Evolutionary conservation across 192 early-diverging fungal genomes (phyloP), one percentile per base, ranked within the genome.

Genomic region (Obelidium mucronatum): DNA sequence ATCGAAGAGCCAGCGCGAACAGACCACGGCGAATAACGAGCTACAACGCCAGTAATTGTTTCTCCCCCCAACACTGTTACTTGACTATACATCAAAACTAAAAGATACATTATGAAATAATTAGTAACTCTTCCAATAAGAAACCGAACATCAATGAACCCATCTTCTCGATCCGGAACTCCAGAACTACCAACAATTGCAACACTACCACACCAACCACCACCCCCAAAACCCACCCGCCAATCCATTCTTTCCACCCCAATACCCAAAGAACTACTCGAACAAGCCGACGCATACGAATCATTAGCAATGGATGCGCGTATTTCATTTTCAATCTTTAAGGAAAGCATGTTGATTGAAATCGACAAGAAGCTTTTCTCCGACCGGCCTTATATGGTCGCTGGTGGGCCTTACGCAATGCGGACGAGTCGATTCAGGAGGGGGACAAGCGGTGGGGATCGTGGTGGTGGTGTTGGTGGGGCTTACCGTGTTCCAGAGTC

Each of bases 361-460:
- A 59, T 72, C n/a, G 70, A 72, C 37, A n/a, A 30, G n/a, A 72
- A 72, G 56, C 54, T 72, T 15, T 72, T 42, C 34, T 4, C 63
- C 11, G 37, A 65, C 34, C 31, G 28, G 34, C 63, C 63, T 36
- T 65, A 65, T 35, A 48, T 15, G 19, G 19, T 15, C 8, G 44
- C 19, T 6, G 8, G 19, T 19, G 11, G 19, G 19, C 11, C 44
- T 15, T 15, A 6, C 19, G 44, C 44, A 48, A 19, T 6, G 0
- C 44, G 44, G 19, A 48, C 19, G 19, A 6, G 19, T 6, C 8
- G 44, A 48, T n/a, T n/a, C n/a, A n/a, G n/a, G n/a, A n/a, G n/a
- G n/a, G n/a, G n/a, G n/a, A n/a, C n/a, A n/a, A n/a, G n/a, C n/a
- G n/a, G n/a, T n/a, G n/a, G n/a, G n/a, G n/a, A n/a, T n/a, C n/a